Conservation (phyloP, 805 yeast species). For the Candida tammaniensis region DNA sequence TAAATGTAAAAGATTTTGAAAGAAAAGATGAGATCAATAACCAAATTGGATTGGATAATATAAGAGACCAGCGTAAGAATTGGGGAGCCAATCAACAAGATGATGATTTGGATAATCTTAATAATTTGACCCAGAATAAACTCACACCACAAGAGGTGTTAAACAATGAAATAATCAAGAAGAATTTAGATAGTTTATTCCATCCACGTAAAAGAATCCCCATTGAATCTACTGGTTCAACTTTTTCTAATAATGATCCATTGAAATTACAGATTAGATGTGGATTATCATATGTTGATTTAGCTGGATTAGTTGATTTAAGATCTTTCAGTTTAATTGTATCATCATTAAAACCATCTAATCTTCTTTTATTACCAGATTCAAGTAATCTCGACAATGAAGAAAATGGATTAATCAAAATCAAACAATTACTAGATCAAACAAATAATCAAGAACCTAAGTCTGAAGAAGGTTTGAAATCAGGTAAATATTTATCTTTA, state of each 20-base stretch:
- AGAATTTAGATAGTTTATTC: conserved; percentile 46
- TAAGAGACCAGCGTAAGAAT: conserved; percentile 28
- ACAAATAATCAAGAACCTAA: conserved; percentile 25
- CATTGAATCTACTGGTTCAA: conserved; percentile 17
- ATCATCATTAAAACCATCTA: conserved; percentile 75
- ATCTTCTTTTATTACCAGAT: conserved; percentile 58
- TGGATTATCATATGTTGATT: conserved; percentile 71
- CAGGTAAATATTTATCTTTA: conserved; percentile 29
- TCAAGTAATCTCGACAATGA: conserved; percentile 21
- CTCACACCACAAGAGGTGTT: conserved; percentile 43
- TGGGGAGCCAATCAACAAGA: conserved; percentile 23
- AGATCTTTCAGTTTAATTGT: conserved; percentile 77
- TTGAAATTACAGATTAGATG: conserved; percentile 49
- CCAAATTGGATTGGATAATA: conserved; percentile 36
- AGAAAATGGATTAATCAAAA: conserved; percentile 24
- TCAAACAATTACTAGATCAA: conserved; percentile 26
- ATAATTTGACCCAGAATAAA: conserved; percentile 22
- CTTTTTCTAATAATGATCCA: conserved; percentile 16
- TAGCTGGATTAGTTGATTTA: conserved; percentile 80
- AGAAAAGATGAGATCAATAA: conserved; percentile 49
- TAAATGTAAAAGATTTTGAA: conserved; percentile 63
- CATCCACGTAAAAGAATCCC: conserved; percentile 48
- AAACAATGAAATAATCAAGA: conserved; percentile 38
- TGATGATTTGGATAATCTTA: conserved; percentile 15
- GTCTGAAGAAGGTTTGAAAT: conserved; percentile 17